phyloP scores from a whole-genome alignment of 2,329 filamentous ascomycete genomes.

The Didymella glomerata region DNA sequence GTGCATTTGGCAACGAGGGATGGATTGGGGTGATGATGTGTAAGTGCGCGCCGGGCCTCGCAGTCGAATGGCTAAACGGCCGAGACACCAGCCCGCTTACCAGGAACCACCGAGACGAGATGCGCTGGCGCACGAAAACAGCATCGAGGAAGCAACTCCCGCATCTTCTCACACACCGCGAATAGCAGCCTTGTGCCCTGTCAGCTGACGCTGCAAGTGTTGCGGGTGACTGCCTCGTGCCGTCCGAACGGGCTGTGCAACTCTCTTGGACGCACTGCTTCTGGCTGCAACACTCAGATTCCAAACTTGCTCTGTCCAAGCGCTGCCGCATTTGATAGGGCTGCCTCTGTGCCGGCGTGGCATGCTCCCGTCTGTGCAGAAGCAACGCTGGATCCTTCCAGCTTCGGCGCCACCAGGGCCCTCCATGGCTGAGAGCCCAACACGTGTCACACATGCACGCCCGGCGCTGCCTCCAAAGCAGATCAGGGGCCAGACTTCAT shows the following conservation, averaged over 20 bases:
- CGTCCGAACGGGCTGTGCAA: slow-evolving; percentile 19
- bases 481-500: slow-evolving; percentile 13
- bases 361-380: slow-evolving; percentile 17
- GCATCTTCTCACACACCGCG: slow-evolving; percentile 14
- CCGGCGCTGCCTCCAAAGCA: slow-evolving; percentile 13
- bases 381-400: slow-evolving; percentile 14
- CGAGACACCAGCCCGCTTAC: slow-evolving; percentile 14
- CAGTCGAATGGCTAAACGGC: slow-evolving; percentile 10
- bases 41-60: slow-evolving; percentile 13
- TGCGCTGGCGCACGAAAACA: slow-evolving; percentile 30
- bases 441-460: slow-evolving; percentile 20
- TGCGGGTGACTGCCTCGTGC: slow-evolving; percentile 19
- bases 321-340: slow-evolving; percentile 40
- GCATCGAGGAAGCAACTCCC: slow-evolving; percentile 19
- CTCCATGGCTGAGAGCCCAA: slow-evolving; percentile 19
- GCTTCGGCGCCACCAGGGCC: slow-evolving; percentile 14
- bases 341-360: slow-evolving; percentile 25
- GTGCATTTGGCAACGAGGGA: slow-evolving; percentile 37
- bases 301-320: slow-evolving; percentile 12
- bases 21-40: slow-evolving; percentile 16
- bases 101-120: slow-evolving; percentile 26
- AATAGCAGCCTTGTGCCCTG: slow-evolving; percentile 15
- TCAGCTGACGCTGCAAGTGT: slow-evolving; percentile 22
- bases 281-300: slow-evolving; percentile 8
- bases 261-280: slow-evolving; percentile 4